These are phyloP conservation scores for Amauroascus niger DNA, from an alignment of 2,329 filamentous ascomycete species.

Conservation along the genomic window DNA sequence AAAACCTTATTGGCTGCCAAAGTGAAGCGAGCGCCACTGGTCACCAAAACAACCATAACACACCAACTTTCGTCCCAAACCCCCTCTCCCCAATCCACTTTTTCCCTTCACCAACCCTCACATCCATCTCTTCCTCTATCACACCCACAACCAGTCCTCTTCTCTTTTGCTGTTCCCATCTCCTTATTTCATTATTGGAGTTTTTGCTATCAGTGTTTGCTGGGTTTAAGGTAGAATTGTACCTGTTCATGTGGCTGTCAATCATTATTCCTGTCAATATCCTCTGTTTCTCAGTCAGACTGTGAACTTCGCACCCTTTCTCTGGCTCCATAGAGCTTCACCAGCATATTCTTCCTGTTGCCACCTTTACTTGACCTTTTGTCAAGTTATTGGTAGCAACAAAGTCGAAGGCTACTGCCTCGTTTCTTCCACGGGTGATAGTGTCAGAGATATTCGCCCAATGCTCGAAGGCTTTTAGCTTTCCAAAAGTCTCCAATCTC, in stretches of 20 bases:
- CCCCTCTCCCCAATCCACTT: not conserved
- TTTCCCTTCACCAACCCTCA: not conserved
- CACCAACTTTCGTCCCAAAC: constrained; percentile 3
- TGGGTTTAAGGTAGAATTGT: not conserved
- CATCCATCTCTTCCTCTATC: not conserved
- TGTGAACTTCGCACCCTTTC: not conserved
- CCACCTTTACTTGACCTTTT: constrained; percentile 4
- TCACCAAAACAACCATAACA: not conserved
- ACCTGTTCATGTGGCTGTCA: not conserved
- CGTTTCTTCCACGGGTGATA: not conserved
- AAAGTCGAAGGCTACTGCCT: not conserved
- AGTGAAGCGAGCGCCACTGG: constrained; percentile 9
- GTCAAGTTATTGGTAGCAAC: constrained; percentile 2
- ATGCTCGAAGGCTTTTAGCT: not conserved
- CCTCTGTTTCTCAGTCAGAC: not conserved
- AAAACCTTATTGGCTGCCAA: constrained; percentile 3
- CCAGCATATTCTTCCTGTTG: not conserved
- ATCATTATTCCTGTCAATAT: not conserved
- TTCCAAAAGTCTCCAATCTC: not conserved
- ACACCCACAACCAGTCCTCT: not conserved
- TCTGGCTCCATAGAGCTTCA: not conserved
- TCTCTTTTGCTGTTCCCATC: not conserved
- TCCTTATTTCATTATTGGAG: not conserved
- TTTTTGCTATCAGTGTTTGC: not conserved
- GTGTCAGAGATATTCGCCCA: not conserved